Base-by-base conservation (phyloP, 2,329 filamentous ascomycete species). In the Alternaria longipes region DNA sequence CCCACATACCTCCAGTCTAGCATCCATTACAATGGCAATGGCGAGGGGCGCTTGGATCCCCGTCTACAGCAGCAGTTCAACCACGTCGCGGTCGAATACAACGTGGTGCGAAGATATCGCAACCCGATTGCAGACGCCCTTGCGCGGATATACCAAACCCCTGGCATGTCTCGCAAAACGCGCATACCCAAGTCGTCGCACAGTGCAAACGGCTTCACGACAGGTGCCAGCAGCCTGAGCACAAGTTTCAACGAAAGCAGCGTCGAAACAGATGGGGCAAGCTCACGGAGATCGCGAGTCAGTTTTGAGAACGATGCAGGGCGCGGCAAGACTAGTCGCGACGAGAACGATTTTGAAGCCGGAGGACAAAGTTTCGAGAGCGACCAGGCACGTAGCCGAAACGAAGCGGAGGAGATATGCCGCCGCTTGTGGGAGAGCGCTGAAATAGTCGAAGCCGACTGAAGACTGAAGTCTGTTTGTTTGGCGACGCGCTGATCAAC, bases 71-170 rank as follows among this genome's bases (percentile, higher is more conserved):
- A 87, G 73, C 84, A 90, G 50, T 84, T 92, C 55, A 90, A 92
- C 74, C 85, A 88, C 47, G 90, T 90, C 1, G 88, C 88, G 16
- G 86, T 90, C 78, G 90, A 92, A 72, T 92, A 92, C 74, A 83
- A 89, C n/a, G 90, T 91, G 8, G 89, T 93, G 34, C 85, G 90
- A 55, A 84, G 90, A 45, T 90, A 90, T 72, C 89, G 91, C 70
- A 91, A 91, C 68, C 89, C 90, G 0, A 83, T 92, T 18, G 87
- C 85, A 5, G 85, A 89, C 46, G 89, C 89, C 0, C 79, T 92
- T 18, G 76, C 78, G 26, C 82, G 87, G 26, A 74, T 90, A 11
- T 76, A 83, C 30, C 81, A 84, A 51, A 79, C 88, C 1, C 84
- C 86, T 0, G 85, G 84, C 22, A 68, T 73, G 40, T 65, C 71